These are phyloP conservation scores for Aspergillus sp. DNA, from an alignment of 2,329 filamentous ascomycete species.

Conservation along the genomic window DNA sequence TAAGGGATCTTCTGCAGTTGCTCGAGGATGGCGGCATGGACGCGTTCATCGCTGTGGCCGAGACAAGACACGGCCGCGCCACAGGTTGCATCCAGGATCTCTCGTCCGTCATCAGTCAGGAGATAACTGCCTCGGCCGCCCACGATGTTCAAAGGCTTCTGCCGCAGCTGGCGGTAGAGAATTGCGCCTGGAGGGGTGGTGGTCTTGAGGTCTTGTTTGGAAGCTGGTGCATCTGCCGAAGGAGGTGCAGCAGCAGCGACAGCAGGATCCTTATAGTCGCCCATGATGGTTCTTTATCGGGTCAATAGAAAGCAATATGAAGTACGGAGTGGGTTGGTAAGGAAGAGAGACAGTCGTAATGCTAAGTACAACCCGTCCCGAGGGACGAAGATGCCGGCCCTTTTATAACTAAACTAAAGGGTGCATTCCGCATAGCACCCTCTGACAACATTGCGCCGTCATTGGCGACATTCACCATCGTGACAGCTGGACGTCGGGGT, in stretches of 20 bases:
- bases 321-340: not conserved
- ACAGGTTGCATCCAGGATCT: conserved; percentile 47
- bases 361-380: not conserved
- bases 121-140: conserved; percentile 41
- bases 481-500: not conserved
- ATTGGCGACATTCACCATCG: not conserved
- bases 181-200: conserved; percentile 1
- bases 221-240: not conserved
- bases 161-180: conserved; percentile 15
- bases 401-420: not conserved
- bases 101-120: conserved; percentile 41
- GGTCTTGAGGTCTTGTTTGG: not conserved
- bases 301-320: not conserved
- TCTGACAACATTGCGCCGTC: not conserved
- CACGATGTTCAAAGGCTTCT: conserved; percentile 16
- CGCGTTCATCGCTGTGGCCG: conserved; percentile 45
- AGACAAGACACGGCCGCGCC: conserved; percentile 51
- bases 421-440: not conserved
- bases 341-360: not conserved
- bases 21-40: conserved; percentile 41
- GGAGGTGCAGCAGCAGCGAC: not conserved
- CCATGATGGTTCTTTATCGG: not conserved
- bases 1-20: conserved; percentile 47
- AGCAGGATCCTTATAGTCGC: not conserved
- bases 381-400: not conserved